phyloP scores from a whole-genome alignment of 768 basidiomycete species.

The Termitomyces sp. region DNA sequence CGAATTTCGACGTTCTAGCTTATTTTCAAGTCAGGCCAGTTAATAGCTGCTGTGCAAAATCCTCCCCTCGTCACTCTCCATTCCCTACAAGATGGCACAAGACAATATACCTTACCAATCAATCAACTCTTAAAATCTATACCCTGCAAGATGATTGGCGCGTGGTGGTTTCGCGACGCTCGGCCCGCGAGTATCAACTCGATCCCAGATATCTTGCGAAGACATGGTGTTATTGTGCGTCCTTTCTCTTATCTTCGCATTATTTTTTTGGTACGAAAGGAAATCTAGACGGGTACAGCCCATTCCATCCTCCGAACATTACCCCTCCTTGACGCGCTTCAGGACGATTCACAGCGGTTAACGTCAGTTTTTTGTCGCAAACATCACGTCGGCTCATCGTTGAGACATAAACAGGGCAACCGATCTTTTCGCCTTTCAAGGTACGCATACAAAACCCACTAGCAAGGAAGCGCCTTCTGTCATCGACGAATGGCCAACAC shows the following conservation, averaged over 20 bases:
- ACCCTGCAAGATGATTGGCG: constrained; percentile 33
- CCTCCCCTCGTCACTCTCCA: constrained; percentile 66
- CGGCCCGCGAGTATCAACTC: constrained; percentile 30
- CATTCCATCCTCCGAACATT: constrained; percentile 63
- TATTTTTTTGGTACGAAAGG: constrained; percentile 2
- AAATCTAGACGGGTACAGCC: constrained; percentile 67
- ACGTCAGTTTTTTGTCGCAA: constrained; percentile 42
- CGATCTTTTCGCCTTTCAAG: constrained; percentile 79
- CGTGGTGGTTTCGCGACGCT: constrained; percentile 72
- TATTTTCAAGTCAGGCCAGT: constrained; percentile 43
- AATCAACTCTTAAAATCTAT: constrained; percentile 14
- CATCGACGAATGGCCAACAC: constrained; percentile 66
- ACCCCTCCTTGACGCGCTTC: constrained; percentile 67
- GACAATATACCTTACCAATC: constrained; percentile 44
- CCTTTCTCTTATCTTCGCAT: constrained; percentile 1
- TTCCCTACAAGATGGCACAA: constrained; percentile 72
- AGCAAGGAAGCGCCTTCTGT: constrained; percentile 47
- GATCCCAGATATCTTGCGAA: constrained; percentile 74
- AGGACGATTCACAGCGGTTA: constrained; percentile 59
- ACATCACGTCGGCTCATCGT: constrained; percentile 11
- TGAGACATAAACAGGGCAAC: constrained; percentile 57
- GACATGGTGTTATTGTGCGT: constrained; percentile 59
- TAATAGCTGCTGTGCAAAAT: constrained; percentile 66
- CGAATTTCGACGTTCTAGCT: neutral
- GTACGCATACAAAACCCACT: constrained; percentile 46